Evolutionary conservation across 495 filamentous ascomycete species (phyloP).

Genomic region (Aspergillus biplanus): DNA sequence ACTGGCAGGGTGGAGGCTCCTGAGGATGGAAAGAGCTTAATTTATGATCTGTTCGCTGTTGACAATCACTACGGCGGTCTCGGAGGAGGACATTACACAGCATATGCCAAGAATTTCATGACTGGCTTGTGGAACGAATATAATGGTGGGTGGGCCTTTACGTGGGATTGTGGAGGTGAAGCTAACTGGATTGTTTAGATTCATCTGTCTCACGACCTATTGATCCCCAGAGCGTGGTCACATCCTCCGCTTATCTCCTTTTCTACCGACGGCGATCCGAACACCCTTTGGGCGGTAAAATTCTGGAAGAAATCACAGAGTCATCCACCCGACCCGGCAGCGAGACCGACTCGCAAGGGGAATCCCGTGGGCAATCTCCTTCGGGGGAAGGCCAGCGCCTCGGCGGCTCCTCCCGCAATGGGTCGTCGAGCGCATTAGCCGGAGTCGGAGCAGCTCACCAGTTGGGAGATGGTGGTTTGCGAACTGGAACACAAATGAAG

Average conservation of each 20-base stretch:
- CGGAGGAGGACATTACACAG: slow-evolving; percentile 94
- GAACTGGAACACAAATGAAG: slow-evolving; percentile 37
- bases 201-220: slow-evolving; percentile 60
- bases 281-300: slow-evolving; percentile 74
- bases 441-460: slow-evolving; percentile 75
- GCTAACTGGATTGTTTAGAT: slow-evolving; percentile 56
- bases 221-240: slow-evolving; percentile 60
- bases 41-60: slow-evolving; percentile 93
- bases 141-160: slow-evolving; percentile 67
- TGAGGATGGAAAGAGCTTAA: slow-evolving; percentile 73
- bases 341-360: slow-evolving; percentile 47
- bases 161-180: background rate
- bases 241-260: slow-evolving; percentile 80
- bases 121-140: slow-evolving; percentile 89
- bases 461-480: slow-evolving; percentile 64
- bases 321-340: slow-evolving; percentile 50
- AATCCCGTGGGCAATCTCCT: slow-evolving; percentile 54
- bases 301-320: slow-evolving; percentile 68
- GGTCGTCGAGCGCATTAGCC: slow-evolving; percentile 81
- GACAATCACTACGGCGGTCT: slow-evolving; percentile 94
- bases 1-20: slow-evolving; percentile 74
- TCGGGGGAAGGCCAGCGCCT: slow-evolving; percentile 84
- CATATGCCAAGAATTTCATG: slow-evolving; percentile 86
- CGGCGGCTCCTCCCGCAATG: slow-evolving; percentile 83
- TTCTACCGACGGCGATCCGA: slow-evolving; percentile 91